Evolutionary conservation across 257 asterid species (phyloP), one percentile per base, ranked within the genome.

Genomic region (Solanum sitiens): DNA sequence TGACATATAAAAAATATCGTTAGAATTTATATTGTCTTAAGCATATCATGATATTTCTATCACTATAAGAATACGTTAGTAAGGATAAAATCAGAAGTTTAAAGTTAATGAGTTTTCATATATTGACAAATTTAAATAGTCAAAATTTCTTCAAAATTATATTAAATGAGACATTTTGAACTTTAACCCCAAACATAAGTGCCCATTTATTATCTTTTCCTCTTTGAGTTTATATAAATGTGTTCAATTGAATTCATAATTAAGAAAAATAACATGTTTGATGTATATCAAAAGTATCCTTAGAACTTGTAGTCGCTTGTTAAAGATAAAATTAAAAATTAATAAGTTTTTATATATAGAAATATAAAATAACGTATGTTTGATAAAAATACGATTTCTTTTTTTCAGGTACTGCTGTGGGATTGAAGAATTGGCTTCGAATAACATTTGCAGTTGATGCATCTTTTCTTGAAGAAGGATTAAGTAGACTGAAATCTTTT

Each of bases 401-500:
- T 33, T 73, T 15, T 40, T 87, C 94, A 95, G 98, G 99, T 72
- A 73, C 91, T 56, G 95, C 95, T 16, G 98, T 96, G 53, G 99
- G 97, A 70, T 93, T 96, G 11, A 90, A 95, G 84, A 88, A 94
- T 74, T 74, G 83, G 83, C 32, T 74, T 5, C 89, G 83, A 37
- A 91, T 96, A 33, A 96, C 98, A 23, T 96, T 91, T 39, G 99
- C 98, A 2, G 94, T 79, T 6, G 98, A 94, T 16, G 91, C 95
- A 72, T 91, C 94, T 47, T 83, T 93, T 44, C 85, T 79, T 2
- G 67, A 79, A 79, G 67, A 79, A 45, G 85, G 93, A 53, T 40
- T 96, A 84, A 91, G 82, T 84, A 92, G 98, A 89, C 79, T 94
- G 56, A 93, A 94, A 86, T 89, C 91, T 59, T 95, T 95, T 91